Base-by-base conservation (phyloP, 345 rosid species). In the Melastoma malabathricum region DNA sequence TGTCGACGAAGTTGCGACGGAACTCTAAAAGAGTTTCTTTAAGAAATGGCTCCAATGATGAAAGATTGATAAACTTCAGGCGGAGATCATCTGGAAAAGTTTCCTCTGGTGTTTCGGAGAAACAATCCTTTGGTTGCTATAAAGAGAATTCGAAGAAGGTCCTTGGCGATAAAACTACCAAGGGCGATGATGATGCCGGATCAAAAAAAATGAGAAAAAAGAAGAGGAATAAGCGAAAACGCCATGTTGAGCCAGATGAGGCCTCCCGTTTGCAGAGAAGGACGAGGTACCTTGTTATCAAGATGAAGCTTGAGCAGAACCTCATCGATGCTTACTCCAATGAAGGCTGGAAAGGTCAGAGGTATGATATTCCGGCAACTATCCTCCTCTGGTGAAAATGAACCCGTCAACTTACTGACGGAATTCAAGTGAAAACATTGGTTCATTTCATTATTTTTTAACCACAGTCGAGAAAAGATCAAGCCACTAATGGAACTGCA, bases 321-420 rank as follows among this genome's bases (percentile, higher is more conserved):
- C 97, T 87, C 53, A 82, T 92, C 43, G 98, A 92, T 75, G 97
- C 97, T 54, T 92, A 88, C 60, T 84, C 95, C 13, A 73, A 79
- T 18, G 98, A 92, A 77, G 98, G 98, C 18, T 92, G 98, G 97
- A 92, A 92, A 70, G 98, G 97, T 68, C 97, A 92, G 71, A 92
- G 98, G 98, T 92, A 75, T 48, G 68, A 7, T 17, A 34, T 34
- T 34, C 41, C 12, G 41, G 41, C 41, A 2, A 34, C 41, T 12
- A 5, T 34, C 41, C 41, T 34, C 12, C 41, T 4, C 5, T 4
- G 12, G 41, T 34, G 41, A 34, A 34, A 34, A 12, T 34, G 41
- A 34, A 34, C 41, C 41, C 41, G 2, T 22, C 4, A 22, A 22
- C 25, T 22, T 22, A 22, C 4, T 22, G 25, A 22, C 25, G 25